phyloP scores from a whole-genome alignment of 768 basidiomycete genomes.

The Lyophyllum atratum region DNA sequence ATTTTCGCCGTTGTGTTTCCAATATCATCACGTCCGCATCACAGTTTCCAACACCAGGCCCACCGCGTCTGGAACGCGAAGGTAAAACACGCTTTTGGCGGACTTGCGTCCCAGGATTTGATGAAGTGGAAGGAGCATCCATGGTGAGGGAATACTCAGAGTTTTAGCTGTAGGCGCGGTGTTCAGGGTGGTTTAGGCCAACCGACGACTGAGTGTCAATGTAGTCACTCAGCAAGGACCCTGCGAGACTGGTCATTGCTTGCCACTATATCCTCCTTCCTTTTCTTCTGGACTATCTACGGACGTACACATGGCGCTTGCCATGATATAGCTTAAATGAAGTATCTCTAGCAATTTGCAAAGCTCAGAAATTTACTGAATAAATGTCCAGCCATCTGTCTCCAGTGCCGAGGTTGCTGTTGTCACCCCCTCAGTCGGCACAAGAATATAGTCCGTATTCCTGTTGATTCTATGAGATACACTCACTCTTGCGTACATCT shows the following conservation, averaged over 20 bases:
- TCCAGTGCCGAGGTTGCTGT: conserved; percentile 44
- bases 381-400: conserved; percentile 55
- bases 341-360: no score
- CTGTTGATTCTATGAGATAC: conserved; percentile 28
- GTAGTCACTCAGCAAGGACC: neutral
- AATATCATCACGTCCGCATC: conserved; percentile 84
- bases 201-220: conserved; percentile 1
- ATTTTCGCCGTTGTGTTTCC: conserved; percentile 75
- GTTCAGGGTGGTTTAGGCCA: neutral
- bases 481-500: neutral
- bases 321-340: conserved; percentile 1
- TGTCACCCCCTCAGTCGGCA: conserved; percentile 44
- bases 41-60: conserved; percentile 77
- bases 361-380: conserved; percentile 14
- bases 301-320: neutral
- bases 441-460: conserved; percentile 69
- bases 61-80: conserved; percentile 77
- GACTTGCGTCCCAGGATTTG: conserved; percentile 34
- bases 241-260: neutral
- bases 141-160: conserved; percentile 25
- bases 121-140: conserved; percentile 40
- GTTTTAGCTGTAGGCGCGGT: conserved; percentile 5
- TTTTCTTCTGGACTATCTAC: no score
- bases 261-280: neutral
- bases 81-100: conserved; percentile 82